Evolutionary conservation across 306 rosid genomes (phyloP).

Genomic region (Vicia faba): DNA sequence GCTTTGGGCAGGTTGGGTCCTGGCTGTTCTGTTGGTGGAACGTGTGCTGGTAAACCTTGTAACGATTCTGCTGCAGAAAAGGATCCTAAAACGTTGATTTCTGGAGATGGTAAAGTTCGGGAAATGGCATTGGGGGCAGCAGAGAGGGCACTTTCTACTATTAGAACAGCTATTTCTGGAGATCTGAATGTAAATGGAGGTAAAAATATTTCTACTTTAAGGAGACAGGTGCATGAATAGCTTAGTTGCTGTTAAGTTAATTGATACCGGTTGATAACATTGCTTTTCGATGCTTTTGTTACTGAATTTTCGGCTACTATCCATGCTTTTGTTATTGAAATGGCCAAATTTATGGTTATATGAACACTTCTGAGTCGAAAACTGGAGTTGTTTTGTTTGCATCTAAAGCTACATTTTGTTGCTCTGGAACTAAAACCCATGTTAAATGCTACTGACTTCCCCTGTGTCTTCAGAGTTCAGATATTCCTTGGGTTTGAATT

Average conservation of each 20-base stretch:
- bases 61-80: constrained; percentile 40
- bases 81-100: constrained; percentile 43
- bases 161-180: constrained; percentile 45
- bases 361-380: constrained; percentile 23
- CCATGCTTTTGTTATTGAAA: neutral
- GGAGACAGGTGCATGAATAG: constrained; percentile 21
- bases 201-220: constrained; percentile 37
- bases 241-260: constrained; percentile 19
- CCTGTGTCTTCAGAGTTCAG: constrained; percentile 9
- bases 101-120: constrained; percentile 53
- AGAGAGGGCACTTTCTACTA: constrained; percentile 69
- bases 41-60: constrained; percentile 47
- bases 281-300: constrained; percentile 3
- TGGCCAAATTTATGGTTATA: neutral
- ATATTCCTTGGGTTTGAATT: constrained; percentile 8
- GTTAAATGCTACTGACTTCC: constrained; percentile 9
- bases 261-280: constrained; percentile 17
- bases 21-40: constrained; percentile 45
- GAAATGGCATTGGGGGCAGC: constrained; percentile 75
- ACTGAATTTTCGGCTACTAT: neutral
- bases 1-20: constrained; percentile 49
- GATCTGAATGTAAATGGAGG: constrained; percentile 60
- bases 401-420: neutral
- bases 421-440: constrained; percentile 21
- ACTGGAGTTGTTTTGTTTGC: constrained; percentile 11